Base-by-base conservation (phyloP, 1,139 yeast species). In the Suhomyces choctaworum region DNA sequence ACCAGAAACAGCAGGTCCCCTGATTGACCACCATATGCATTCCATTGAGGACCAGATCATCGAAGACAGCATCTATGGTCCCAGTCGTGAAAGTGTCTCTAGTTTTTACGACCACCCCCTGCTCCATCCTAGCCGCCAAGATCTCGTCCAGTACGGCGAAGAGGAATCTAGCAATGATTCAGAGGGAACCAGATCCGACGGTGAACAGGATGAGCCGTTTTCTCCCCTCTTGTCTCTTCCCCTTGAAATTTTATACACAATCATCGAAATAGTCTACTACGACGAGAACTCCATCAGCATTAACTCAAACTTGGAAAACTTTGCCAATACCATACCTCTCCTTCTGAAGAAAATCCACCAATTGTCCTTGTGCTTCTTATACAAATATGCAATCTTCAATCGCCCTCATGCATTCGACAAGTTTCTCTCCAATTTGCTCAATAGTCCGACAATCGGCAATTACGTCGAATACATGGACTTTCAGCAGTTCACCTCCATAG, bases 401-500 rank as follows among this genome's bases (percentile, higher is more conserved):
- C 76, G 95, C 29, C 95, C 96, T 3, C 86, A 82, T 45, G 75
- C 92, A 12, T 88, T 88, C 54, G 88, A 83, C 54, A 78, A 73
- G 48, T 82, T 88, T 48, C 66, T 86, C 31, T 68, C 62, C 32
- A 79, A 86, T 37, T 66, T 87, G 30, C 62, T 66, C 37, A 60
- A 62, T 11, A 68, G 70, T 42, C 73, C 64, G 27, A 71, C 63
- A 42, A 69, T 76, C 27, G 89, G 95, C 6, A 71, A 73, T 40
- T 77, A 78, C 48, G 92, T 86, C 16, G 80, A 82, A 49, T 81
- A 82, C 40, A 73, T 89, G 51, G 97, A 89, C 62, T 89, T 89
- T 53, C 86, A 85, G 52, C 92, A 87, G 44, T 84, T 89, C 56
- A 88, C 97, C 0, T 83, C 94, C 1, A 82, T 90, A 34, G 97